phyloP scores from a whole-genome alignment of 768 basidiomycete species.

The Boletus pseudopeckii region DNA sequence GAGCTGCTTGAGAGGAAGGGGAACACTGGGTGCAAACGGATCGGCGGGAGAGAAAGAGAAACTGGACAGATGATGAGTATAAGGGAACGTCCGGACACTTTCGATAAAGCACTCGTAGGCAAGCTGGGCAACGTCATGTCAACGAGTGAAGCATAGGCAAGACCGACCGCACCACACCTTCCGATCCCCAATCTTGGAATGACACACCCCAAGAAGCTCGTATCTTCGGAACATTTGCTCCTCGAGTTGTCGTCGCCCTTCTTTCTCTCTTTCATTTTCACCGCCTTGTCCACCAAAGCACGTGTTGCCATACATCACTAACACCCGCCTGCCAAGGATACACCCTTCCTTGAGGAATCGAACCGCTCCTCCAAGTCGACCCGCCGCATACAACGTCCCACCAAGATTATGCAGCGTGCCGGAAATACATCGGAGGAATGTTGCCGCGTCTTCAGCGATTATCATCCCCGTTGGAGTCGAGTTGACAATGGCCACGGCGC shows the following conservation, averaged over 20 bases:
- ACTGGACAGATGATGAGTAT: slow-evolving; percentile 22
- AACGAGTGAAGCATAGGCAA: background rate
- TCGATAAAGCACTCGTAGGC: slow-evolving; percentile 56
- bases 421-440: slow-evolving; percentile 65
- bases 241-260: slow-evolving; percentile 55
- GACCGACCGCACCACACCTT: slow-evolving; percentile 45
- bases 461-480: slow-evolving; percentile 3
- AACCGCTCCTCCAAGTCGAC: slow-evolving; percentile 57
- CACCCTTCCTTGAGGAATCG: slow-evolving; percentile 67
- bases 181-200: slow-evolving; percentile 72
- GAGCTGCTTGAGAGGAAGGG: slow-evolving; percentile 50
- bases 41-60: slow-evolving; percentile 23
- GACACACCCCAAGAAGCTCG: slow-evolving; percentile 80
- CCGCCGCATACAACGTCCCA: slow-evolving; percentile 65
- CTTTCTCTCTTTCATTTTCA: slow-evolving; percentile 32
- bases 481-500: slow-evolving; percentile 34
- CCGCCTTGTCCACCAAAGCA: slow-evolving; percentile 4
- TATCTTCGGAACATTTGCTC: slow-evolving; percentile 69
- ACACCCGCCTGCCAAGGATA: slow-evolving; percentile 45
- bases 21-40: slow-evolving; percentile 38
- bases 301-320: slow-evolving; percentile 28
- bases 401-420: slow-evolving; percentile 70
- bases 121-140: slow-evolving; percentile 37
- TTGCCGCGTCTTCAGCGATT: slow-evolving; percentile 34
- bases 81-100: slow-evolving; percentile 55